Percentiles rank a stretch among this genome's conserved stretches.
phyloP scores from a whole-genome alignment of 2,329 filamentous ascomycete species.

The Trichoderma polysporum region DNA sequence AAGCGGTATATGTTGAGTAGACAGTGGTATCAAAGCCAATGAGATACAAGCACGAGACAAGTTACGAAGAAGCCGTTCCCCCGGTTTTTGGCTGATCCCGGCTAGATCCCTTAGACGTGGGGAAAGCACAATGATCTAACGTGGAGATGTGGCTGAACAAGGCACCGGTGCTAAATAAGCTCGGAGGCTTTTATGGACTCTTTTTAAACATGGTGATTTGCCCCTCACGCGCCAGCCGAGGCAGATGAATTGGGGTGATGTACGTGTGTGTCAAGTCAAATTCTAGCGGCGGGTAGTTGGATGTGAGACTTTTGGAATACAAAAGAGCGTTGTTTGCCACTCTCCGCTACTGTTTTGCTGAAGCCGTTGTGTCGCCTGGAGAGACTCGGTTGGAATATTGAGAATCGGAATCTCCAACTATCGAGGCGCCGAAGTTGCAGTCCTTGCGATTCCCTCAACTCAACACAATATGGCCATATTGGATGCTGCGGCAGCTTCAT shows the following conservation, averaged over 20 bases:
- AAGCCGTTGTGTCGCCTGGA: not conserved
- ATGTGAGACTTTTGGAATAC: not conserved
- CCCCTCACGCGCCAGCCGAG: slow-evolving; percentile 19
- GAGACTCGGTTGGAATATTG: not conserved
- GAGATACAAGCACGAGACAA: not conserved
- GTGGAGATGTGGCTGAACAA: not conserved
- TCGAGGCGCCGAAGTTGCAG: not conserved
- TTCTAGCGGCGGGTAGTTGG: not conserved
- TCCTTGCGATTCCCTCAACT: not conserved
- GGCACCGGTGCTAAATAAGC: not conserved
- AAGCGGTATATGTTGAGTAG: not conserved
- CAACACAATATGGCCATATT: not conserved
- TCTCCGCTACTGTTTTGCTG: not conserved
- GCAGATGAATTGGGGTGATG: not conserved
- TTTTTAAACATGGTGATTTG: not conserved
- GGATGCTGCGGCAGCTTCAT: slow-evolving; percentile 17
- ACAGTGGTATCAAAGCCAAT: not conserved
- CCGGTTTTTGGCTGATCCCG: not conserved
- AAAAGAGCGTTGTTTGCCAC: not conserved
- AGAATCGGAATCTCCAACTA: too few relatives aligned
- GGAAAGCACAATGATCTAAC: not conserved
- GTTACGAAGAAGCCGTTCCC: not conserved
- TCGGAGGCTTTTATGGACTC: not conserved
- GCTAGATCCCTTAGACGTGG: not conserved
- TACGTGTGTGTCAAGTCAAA: not conserved